Evolutionary conservation across 306 rosid species (phyloP).

Genomic region (Cucurbita ficifolia): DNA sequence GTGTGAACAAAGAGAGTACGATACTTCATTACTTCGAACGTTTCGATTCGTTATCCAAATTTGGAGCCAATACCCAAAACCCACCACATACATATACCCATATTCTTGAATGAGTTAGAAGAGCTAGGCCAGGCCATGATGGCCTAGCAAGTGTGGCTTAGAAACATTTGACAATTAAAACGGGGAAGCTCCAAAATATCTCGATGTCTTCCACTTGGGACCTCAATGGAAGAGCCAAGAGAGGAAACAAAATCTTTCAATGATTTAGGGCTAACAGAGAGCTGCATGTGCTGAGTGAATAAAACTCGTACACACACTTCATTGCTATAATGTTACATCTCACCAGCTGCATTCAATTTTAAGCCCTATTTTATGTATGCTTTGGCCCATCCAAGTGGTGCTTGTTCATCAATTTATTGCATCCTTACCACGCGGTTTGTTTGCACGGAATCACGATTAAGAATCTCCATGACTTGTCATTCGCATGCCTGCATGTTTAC

Average conservation of each 20-base stretch:
- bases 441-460: background rate
- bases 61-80: background rate
- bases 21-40: background rate
- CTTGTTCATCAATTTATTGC: background rate
- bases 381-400: background rate
- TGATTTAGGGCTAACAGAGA: background rate
- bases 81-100: background rate
- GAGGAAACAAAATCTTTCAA: constrained; percentile 5
- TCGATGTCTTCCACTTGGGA: background rate
- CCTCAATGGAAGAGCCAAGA: background rate
- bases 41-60: no score
- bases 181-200: background rate
- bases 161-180: background rate
- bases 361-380: background rate
- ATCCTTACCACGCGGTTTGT: background rate
- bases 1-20: no score
- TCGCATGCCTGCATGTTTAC: background rate
- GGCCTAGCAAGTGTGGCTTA: background rate
- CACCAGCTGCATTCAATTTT: background rate
- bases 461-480: background rate
- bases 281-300: background rate
- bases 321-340: background rate
- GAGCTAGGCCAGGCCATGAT: background rate
- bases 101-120: background rate
- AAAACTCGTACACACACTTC: background rate